Base-by-base conservation (phyloP, 1,284 basidiomycete genomes). In the Pseudozyma hubeiensis region DNA sequence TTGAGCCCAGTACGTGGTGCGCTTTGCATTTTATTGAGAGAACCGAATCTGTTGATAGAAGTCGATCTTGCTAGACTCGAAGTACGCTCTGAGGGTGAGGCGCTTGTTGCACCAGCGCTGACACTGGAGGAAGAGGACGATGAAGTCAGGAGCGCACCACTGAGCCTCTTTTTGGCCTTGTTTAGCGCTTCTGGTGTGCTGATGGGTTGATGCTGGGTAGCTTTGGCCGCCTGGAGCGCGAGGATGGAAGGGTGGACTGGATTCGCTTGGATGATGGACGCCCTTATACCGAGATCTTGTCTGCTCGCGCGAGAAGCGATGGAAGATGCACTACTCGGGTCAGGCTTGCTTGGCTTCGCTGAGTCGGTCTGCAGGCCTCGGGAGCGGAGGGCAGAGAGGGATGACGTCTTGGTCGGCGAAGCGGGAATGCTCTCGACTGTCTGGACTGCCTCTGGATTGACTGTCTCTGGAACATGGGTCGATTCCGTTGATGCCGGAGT, bases 181-280 rank as follows among this genome's bases (percentile, higher is more conserved):
- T 59, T 58, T 8, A 74, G 44, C 5, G 70, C 70, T 31, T 74
- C 65, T 5, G 70, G 70, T 1, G 70, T 74, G 52, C 62, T 64
- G 47, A 74, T 74, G 29, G 70, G 70, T 52, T 68, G 65, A 43
- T 64, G 64, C 2, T 61, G 60, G 19, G 48, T 39, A 13, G 48
- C 47, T 33, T 45, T 54, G 40, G 53, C 30, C 19, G 56, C 34
- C 17, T 68, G 70, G 14, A 74, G 47, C 3, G 70, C 58, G 3
- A 62, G 50, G 19, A 74, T 61, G 24, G 65, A 51, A 4, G 70
- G 62, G 29, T 74, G 65, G 6, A 61, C n/a, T 1, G 65, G 70
- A 10, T 74, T 68, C 29, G 70, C 64, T 7, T 53, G 47, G 40
- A 74, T 53, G 53, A 74, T 58, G 34, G 65, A 74, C 8, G 50